Evolutionary conservation across 768 basidiomycete genomes (phyloP), one percentile per base, ranked within the genome.

Genomic region (Lentinus brumalis): DNA sequence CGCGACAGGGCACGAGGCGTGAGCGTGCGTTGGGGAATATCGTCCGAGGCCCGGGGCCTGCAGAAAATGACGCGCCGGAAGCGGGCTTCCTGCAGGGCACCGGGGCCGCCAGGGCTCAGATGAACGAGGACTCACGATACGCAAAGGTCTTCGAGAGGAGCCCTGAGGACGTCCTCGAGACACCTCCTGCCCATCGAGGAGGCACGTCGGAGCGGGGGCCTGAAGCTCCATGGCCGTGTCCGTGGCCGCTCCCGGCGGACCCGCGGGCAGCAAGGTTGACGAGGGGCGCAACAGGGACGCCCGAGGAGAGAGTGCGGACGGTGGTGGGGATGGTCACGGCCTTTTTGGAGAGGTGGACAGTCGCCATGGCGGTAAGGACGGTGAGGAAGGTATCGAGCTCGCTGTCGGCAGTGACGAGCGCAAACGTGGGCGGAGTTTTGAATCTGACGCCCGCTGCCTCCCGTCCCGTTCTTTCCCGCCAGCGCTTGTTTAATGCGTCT

Each of bases 271-370:
- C 76, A 70, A 92, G 79, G 77, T 90, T 91, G 72, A 98, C 78
- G 52, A 85, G 80, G 38, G 91, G 86, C 7, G 87, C 91, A 66
- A 74, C 73, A 32, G 96, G 96, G 14, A 94, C 81, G 61, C 96
- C 96, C 38, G 83, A 86, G 46, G 94, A 82, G 59, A 92, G 84
- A 6, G 86, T 79, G 70, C 91, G 85, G 65, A 92, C 86, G 38
- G 93, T 92, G 59, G 94, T 92, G 38, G 89, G 75, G 64, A 96
- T 78, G 75, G 86, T 92, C 69, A 93, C 79, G 64, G 89, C 88
- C 78, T 87, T 93, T 88, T 88, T 91, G 69, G 85, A 80, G 79
- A 82, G 86, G 72, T 87, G 83, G 74, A 88, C 79, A 67, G 86
- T 78, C 73, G 87, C 85, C 86, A 90, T 90, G 76, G 76, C 71